Conservation (phyloP, 2,329 filamentous ascomycete genomes). For the Neurospora sp. region DNA sequence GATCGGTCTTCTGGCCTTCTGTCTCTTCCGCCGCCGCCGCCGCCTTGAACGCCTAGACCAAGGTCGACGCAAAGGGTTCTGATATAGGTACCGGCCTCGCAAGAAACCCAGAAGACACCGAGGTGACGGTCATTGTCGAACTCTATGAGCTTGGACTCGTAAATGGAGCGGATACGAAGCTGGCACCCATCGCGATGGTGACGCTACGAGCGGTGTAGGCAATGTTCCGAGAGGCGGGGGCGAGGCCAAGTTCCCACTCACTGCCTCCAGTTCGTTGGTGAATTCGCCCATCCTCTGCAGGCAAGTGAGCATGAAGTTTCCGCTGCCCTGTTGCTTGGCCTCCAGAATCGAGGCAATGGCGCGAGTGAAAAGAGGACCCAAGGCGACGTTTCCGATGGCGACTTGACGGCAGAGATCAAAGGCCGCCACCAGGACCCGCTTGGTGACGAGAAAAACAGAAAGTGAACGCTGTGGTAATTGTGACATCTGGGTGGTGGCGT, state of each 20-base stretch:
- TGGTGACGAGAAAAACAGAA: no score
- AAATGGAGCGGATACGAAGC: slow-evolving; percentile 83
- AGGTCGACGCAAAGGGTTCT: slow-evolving; percentile 95
- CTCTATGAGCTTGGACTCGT: slow-evolving; percentile 93
- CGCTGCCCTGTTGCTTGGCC: no score
- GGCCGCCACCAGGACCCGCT: slow-evolving; percentile 31
- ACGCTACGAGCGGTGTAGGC: slow-evolving; percentile 42
- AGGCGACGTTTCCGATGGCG: slow-evolving; percentile 32
- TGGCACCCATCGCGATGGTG: slow-evolving; percentile 37
- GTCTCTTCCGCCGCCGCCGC: no score
- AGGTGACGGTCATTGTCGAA: slow-evolving; percentile 98
- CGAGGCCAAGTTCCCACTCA: slow-evolving; percentile 17
- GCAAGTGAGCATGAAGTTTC: no score
- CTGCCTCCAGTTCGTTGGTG: no score
- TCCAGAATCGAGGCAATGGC: slow-evolving; percentile 18
- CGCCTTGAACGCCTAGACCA: slow-evolving; percentile 35
- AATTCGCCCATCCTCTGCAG: no score
- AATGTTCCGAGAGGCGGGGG: slow-evolving; percentile 22
- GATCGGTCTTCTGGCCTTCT: no score
- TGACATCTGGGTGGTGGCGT: no score
- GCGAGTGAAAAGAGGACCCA: slow-evolving; percentile 29
- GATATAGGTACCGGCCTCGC: slow-evolving; percentile 97
- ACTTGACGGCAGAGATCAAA: slow-evolving; percentile 92
- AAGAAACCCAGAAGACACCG: slow-evolving; percentile 98
- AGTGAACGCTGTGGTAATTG: no score